These are phyloP conservation scores for Tricharina praecox DNA, from an alignment of 495 filamentous ascomycete species.

Conservation along the genomic window DNA sequence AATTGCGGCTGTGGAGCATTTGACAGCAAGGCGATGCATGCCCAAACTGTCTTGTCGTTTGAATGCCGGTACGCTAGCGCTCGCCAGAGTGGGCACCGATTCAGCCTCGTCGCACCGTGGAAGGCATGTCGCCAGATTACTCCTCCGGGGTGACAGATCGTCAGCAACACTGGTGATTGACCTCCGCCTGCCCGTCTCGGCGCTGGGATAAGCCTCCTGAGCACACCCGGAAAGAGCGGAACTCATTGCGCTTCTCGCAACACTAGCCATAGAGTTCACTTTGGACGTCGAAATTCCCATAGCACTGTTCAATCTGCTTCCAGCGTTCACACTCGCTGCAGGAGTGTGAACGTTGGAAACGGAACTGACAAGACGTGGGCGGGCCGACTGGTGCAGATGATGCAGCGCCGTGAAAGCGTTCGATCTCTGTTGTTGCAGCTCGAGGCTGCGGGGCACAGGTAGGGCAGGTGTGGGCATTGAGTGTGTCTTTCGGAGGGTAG, in stretches of 20 bases:
- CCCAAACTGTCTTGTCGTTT: neutral
- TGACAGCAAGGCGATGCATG: slow-evolving; percentile 5
- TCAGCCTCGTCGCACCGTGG: neutral
- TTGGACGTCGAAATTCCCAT: slow-evolving; percentile 21
- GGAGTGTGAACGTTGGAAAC: slow-evolving; percentile 46
- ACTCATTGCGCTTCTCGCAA: slow-evolving; percentile 10
- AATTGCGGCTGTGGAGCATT: neutral
- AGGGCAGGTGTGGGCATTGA: slow-evolving; percentile 32
- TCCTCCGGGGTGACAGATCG: neutral
- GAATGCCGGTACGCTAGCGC: neutral
- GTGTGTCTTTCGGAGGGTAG: slow-evolving; percentile 30
- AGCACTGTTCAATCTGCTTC: slow-evolving; percentile 28
- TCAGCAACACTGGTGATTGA: neutral
- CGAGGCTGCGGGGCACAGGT: slow-evolving; percentile 40
- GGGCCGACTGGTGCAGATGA: slow-evolving; percentile 39
- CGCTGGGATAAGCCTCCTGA: slow-evolving; percentile 16
- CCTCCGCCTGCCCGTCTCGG: neutral
- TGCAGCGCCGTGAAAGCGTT: slow-evolving; percentile 35
- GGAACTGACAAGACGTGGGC: slow-evolving; percentile 60
- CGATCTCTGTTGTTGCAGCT: slow-evolving; percentile 33
- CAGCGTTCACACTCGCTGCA: slow-evolving; percentile 61
- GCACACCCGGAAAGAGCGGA: slow-evolving; percentile 15
- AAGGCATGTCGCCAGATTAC: neutral
- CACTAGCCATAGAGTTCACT: slow-evolving; percentile 24
- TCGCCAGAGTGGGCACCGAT: slow-evolving; percentile 13